phyloP scores from a whole-genome alignment of 2,329 filamentous ascomycete species.

The Pseudogymnoascus destructans region DNA sequence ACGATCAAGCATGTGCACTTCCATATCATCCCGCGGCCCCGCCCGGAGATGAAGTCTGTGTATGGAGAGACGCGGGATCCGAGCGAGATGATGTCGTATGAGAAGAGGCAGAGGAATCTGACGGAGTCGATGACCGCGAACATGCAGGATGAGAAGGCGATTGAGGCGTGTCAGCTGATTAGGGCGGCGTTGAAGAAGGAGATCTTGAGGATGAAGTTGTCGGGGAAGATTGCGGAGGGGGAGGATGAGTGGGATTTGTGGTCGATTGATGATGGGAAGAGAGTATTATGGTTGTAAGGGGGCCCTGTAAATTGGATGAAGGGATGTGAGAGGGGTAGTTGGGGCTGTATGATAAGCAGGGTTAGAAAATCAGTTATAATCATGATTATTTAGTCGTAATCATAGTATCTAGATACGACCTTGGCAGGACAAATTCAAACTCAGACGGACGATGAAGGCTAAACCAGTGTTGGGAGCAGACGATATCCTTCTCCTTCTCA shows the following conservation, averaged over 20 bases:
- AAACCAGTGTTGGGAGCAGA: too few relatives aligned
- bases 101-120: not conserved
- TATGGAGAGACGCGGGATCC: not conserved
- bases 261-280: not conserved
- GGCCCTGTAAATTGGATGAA: not conserved
- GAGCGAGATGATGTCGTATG: not conserved
- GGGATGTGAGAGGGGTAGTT: not conserved
- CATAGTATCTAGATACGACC: too few relatives aligned
- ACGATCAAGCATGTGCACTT: slow-evolving; percentile 91
- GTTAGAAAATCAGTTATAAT: too few relatives aligned
- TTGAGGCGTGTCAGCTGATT: not conserved
- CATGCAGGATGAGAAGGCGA: not conserved
- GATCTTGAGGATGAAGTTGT: not conserved
- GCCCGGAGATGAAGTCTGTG: not conserved
- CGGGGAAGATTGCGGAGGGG: slow-evolving; percentile 4
- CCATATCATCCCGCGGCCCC: slow-evolving; percentile 63
- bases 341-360: not conserved
- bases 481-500: too few relatives aligned
- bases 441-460: too few relatives aligned
- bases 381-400: too few relatives aligned
- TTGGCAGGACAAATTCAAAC: too few relatives aligned
- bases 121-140: not conserved
- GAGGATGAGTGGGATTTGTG: slow-evolving; percentile 2
- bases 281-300: not conserved
- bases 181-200: slow-evolving; percentile 1